Conservation (phyloP, 2,329 filamentous ascomycete genomes). For the Penicillium sp. region DNA sequence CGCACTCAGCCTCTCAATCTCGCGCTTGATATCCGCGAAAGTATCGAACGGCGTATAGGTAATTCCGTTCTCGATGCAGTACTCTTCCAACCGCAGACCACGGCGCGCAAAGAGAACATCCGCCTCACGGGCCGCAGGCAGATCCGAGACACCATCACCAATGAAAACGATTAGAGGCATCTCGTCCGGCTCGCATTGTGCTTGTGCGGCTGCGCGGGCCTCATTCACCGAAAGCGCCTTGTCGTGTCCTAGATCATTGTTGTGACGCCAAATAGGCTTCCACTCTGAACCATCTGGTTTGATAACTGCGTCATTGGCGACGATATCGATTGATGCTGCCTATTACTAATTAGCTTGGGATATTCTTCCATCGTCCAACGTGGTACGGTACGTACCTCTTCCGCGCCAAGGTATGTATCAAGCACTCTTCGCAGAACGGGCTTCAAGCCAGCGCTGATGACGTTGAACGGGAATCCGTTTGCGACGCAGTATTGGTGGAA, state of each 20-base stretch:
- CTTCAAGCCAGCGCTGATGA: slow-evolving; percentile 68
- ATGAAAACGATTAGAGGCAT: slow-evolving; percentile 69
- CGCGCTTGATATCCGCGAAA: slow-evolving; percentile 64
- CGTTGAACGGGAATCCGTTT: slow-evolving; percentile 66
- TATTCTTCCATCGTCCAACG: not conserved
- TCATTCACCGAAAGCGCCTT: slow-evolving; percentile 65
- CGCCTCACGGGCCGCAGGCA: slow-evolving; percentile 64
- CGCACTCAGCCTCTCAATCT: slow-evolving; percentile 57
- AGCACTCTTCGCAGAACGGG: slow-evolving; percentile 62
- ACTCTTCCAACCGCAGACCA: slow-evolving; percentile 65
- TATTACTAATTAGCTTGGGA: slow-evolving; percentile 1
- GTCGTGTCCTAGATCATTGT: slow-evolving; percentile 65
- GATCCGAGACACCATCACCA: slow-evolving; percentile 67
- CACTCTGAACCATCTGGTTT: slow-evolving; percentile 58
- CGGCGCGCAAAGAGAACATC: slow-evolving; percentile 67
- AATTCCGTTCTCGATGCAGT: slow-evolving; percentile 63
- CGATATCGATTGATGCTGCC: slow-evolving; percentile 62
- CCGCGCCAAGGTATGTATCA: slow-evolving; percentile 64
- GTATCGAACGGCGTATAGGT: slow-evolving; percentile 63
- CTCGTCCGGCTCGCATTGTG: slow-evolving; percentile 59
- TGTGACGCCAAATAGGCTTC: slow-evolving; percentile 67
- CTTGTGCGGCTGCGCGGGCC: slow-evolving; percentile 55
- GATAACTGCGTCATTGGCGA: slow-evolving; percentile 66
- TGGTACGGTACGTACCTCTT: slow-evolving; percentile 39
- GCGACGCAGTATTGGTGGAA: slow-evolving; percentile 66